These are phyloP conservation scores for Saccharomycopsis oosterbeekiorum DNA, from an alignment of 805 yeast genomes.

Conservation along the genomic window DNA sequence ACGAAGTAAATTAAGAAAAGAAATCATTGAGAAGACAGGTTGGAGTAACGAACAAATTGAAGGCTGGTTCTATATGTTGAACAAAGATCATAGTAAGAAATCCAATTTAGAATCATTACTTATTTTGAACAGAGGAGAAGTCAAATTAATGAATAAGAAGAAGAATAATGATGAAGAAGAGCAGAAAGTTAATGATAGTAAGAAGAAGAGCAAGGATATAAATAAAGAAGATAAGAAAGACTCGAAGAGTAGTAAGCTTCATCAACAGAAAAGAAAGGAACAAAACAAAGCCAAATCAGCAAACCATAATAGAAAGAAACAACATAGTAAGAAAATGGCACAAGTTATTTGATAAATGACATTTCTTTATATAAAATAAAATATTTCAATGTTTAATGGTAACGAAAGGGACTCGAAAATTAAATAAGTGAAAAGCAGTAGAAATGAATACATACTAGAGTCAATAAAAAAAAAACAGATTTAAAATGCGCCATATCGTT, in stretches of 20 bases:
- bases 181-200: not conserved
- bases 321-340: constrained; percentile 45
- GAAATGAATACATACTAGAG: too few species aligned
- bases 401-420: too few species aligned
- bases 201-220: not conserved
- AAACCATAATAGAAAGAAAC: constrained; percentile 57
- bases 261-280: constrained; percentile 36
- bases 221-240: not conserved
- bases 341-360: not conserved
- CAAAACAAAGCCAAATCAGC: constrained; percentile 47
- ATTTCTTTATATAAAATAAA: not conserved
- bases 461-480: too few species aligned
- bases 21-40: constrained; percentile 39
- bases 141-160: constrained; percentile 14
- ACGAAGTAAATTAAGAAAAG: constrained; percentile 39
- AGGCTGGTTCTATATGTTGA: constrained; percentile 81
- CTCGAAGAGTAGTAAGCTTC: not conserved
- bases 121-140: not conserved
- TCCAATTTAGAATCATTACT: not conserved
- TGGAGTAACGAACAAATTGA: constrained; percentile 92
- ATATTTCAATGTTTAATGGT: too few species aligned
- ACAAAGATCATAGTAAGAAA: constrained; percentile 26
- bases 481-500: too few species aligned
- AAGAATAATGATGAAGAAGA: not conserved
- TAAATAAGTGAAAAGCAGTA: too few species aligned